Base-by-base conservation (phyloP, 768 basidiomycete species). In the Mycena vitilis region DNA sequence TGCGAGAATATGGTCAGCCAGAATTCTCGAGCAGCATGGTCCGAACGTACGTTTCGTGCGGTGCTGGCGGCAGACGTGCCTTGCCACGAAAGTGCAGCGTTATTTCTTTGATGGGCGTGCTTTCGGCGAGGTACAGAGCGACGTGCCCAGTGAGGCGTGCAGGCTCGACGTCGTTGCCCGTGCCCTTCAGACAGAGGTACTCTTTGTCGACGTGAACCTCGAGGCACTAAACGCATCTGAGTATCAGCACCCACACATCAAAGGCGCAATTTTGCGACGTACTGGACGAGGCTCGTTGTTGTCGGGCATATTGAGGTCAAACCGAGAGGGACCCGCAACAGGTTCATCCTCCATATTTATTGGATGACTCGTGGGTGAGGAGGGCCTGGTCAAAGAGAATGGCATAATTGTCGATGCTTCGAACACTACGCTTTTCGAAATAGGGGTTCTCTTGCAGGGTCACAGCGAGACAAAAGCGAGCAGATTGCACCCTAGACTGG, bases 61-160 rank as follows among this genome's bases (percentile, higher is more conserved):
- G 74, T 6, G 84, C 78, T 20, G 85, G 81, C 7, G 93, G 93
- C 0, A 95, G 80, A 66, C 86, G 88, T 5, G 90, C 92, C 79
- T 95, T 95, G 23, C 96, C 95, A 69, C 88, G 83, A 76, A 98
- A 93, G 68, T 91, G 89, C 63, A 98, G 88, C 4, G 88, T 94
- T 65, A 95, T 89, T 78, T 95, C 91, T 75, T 90, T 93, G 79
- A 94, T 88, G 61, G 94, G 89, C 0, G 93, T 96, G 22, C 92
- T 83, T 80, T 98, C 95, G 2, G 85, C 82, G 49, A 99, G 87
- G 78, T 90, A 86, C 71, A 99, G 84, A 11, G 90, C 86, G 73
- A 99, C 88, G 75, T 91, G 86, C 6, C 97, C 97, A 51, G 89
- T 90, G 70, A 98, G 89, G 18, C 88, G 81, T 10, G 90, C 88